phyloP scores from a whole-genome alignment of 129 eudicot genomes.

The Pseudognaphalium luteoalbum region DNA sequence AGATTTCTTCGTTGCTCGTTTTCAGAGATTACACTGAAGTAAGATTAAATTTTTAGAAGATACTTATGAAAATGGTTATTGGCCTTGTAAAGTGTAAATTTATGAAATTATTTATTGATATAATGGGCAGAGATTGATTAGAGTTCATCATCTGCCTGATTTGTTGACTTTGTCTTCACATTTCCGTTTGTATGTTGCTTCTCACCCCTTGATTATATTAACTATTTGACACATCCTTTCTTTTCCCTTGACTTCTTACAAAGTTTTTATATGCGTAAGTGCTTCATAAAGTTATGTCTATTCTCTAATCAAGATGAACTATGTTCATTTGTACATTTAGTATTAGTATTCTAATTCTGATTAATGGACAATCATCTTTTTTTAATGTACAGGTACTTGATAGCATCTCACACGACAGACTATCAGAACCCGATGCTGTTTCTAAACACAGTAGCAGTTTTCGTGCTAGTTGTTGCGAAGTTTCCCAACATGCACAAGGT shows the following conservation, averaged over 20 bases:
- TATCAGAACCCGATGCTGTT: slow-evolving; percentile 92
- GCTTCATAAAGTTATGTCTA: too few relatives aligned
- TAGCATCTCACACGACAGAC: slow-evolving; percentile 95
- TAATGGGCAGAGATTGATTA: too few relatives aligned
- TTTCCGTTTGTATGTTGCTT: neutral
- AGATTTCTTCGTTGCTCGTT: neutral
- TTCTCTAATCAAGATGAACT: too few relatives aligned
- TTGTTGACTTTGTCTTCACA: neutral
- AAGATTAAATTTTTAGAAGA: neutral
- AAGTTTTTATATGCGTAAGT: neutral
- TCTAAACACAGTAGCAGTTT: slow-evolving; percentile 78
- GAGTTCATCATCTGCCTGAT: neutral
- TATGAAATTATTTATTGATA: neutral
- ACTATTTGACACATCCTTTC: neutral
- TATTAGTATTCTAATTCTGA: neutral
- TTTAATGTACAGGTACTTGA: slow-evolving; percentile 62
- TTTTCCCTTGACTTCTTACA: neutral
- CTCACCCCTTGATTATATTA: neutral
- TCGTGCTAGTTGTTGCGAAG: slow-evolving; percentile 87
- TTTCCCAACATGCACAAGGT: slow-evolving; percentile 96
- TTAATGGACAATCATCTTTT: neutral
- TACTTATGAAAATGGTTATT: neutral
- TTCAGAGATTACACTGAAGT: neutral
- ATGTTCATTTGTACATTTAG: neutral
- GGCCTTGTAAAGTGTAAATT: neutral